Evolutionary conservation across 345 rosid species (phyloP).

Genomic region (Dipteronia dyeriana): DNA sequence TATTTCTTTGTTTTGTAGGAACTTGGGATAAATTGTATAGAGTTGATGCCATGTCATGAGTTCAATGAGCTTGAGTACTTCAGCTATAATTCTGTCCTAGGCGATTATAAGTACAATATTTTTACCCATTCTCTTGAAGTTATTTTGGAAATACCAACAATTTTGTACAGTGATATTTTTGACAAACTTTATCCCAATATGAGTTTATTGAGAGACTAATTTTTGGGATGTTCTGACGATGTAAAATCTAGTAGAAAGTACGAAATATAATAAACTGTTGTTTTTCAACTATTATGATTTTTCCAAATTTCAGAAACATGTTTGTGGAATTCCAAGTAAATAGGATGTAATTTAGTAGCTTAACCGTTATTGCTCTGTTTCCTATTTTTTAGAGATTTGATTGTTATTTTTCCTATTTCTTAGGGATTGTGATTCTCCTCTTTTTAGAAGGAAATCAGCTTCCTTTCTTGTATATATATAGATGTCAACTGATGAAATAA

Average conservation of each 20-base stretch:
- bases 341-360: too few species aligned
- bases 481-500: too few species aligned
- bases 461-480: too few species aligned
- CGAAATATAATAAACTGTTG: neutral
- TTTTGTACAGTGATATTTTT: constrained; percentile 3
- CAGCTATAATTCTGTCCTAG: constrained; percentile 81
- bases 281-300: constrained; percentile 2
- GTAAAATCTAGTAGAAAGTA: neutral
- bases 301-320: neutral
- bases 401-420: too few species aligned
- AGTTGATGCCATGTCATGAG: constrained; percentile 97
- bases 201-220: neutral
- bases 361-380: too few species aligned
- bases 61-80: constrained; percentile 93
- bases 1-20: constrained; percentile 58
- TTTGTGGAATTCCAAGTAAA: neutral
- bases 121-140: constrained; percentile 19
- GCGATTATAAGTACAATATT: constrained; percentile 67
- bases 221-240: neutral
- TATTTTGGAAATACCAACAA: constrained; percentile 14
- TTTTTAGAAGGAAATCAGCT: too few species aligned
- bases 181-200: neutral
- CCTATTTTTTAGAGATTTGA: too few species aligned
- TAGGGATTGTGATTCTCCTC: too few species aligned
- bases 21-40: constrained; percentile 94